phyloP scores from a whole-genome alignment of 192 early-diverging fungal genomes.

The Allomyces macrogynus region DNA sequence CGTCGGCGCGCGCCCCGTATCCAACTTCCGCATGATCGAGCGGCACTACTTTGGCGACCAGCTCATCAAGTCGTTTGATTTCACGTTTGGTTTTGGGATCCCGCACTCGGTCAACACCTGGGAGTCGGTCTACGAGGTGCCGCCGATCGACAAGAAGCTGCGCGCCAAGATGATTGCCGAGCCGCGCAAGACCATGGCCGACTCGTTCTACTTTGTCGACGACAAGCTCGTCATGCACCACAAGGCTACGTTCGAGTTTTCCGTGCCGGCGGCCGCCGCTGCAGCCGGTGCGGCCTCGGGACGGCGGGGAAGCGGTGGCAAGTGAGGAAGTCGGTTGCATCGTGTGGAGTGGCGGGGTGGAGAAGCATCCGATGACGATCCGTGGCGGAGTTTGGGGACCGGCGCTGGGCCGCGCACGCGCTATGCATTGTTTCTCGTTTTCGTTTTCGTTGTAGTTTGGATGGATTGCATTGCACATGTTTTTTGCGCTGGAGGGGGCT shows the following conservation, averaged over 20 bases:
- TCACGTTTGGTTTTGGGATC: conserved; percentile 36
- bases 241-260: conserved; percentile 19
- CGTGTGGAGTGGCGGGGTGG: too few relatives aligned
- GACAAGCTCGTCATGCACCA: conserved; percentile 29
- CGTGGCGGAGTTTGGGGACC: too few relatives aligned
- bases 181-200: conserved; percentile 18
- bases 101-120: conserved; percentile 30
- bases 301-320: too few relatives aligned
- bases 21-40: conserved; percentile 34
- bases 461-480: too few relatives aligned
- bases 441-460: too few relatives aligned
- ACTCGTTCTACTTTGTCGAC: conserved; percentile 39
- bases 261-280: too few relatives aligned
- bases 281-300: too few relatives aligned
- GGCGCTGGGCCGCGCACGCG: too few relatives aligned
- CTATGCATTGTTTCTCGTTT: too few relatives aligned
- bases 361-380: too few relatives aligned
- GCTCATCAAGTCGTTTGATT: conserved; percentile 31
- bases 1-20: conserved; percentile 18
- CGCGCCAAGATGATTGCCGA: conserved; percentile 17
- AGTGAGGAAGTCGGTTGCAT: too few relatives aligned
- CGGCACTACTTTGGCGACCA: conserved; percentile 27
- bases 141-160: not conserved
- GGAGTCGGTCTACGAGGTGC: conserved; percentile 26
- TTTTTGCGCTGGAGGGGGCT: too few relatives aligned